Evolutionary conservation across 2,329 filamentous ascomycete genomes (phyloP), one percentile per base, ranked within the genome.

Genomic region (Aspergillus alliaceus): DNA sequence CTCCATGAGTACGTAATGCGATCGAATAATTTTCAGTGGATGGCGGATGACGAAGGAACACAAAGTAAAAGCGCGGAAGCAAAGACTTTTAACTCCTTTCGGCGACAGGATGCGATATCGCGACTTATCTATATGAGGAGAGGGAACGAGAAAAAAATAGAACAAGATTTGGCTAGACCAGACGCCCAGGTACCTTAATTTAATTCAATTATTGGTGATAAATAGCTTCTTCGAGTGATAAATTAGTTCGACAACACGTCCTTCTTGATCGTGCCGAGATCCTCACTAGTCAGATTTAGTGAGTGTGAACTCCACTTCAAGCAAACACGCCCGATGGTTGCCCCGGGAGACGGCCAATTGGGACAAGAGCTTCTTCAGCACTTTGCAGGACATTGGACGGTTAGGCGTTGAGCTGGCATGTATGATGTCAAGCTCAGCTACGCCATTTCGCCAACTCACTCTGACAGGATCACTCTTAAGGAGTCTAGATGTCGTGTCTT

Each of bases 1-100:
- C 80, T 98, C 95, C 95, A 98, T 98, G 69, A 18, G 40, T 50
- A 44, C 49, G 51, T 24, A 51, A 51, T 31, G 24, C 24, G 40
- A 15, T 22, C 6, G 18, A 31, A 39, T n/a, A 24, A 32, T n/a
- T 20, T 24, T 7, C 15, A 20, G 32, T 27, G 32, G 20, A 35
- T 49, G 35, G 27, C 15, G 15, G 40, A 29, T 31, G 24, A 11
- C 22, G 4, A 18, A 40, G 20, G 46, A 47, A 46, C 7, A 29
- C 49, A 47, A 31, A 25, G 51, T 32, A 18, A 39, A 47, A 52
- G n/a, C 27, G 22, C 48, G 53, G 27, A 39, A 37, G 15, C 53
- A 37, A 12, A 35, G 37, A 14, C 25, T 40, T 51, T 50, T 20
- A 46, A 50, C 32, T 48, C 40, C 20, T 24, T 31, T 44, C 27